A percentile compares a stretch with the other conserved stretches of the same genome.
phyloP scores from a whole-genome alignment of 768 basidiomycete species.

The Galerina marginata region DNA sequence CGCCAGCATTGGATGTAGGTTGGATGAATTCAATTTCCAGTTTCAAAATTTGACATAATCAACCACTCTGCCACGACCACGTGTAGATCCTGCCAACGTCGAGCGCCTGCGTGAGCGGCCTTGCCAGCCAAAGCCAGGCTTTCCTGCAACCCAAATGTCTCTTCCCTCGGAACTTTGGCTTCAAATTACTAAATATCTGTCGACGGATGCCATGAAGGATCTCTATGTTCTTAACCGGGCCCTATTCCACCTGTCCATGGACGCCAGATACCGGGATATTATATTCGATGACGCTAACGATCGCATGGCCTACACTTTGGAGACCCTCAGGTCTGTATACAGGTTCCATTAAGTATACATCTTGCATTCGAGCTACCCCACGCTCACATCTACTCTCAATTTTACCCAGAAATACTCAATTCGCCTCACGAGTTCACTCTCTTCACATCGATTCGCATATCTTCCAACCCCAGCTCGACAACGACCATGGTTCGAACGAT shows the following conservation, averaged over 20 bases:
- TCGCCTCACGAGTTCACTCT: slow-evolving; percentile 1
- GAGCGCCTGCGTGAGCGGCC: too few species aligned
- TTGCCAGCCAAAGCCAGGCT: too few species aligned
- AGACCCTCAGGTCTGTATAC: neutral
- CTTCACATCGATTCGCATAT: neutral
- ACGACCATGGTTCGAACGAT: neutral
- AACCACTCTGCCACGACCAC: too few species aligned
- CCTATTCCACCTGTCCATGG: slow-evolving; percentile 4
- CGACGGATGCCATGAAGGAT: neutral
- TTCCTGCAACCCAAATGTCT: neutral
- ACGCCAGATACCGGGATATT: neutral
- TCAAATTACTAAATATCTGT: neutral
- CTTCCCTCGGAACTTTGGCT: slow-evolving; percentile 8
- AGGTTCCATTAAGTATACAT: neutral
- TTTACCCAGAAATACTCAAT: neutral
- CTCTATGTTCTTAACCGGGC: slow-evolving; percentile 1
- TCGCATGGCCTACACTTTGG: neutral
- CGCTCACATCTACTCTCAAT: neutral
- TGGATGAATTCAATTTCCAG: too few species aligned
- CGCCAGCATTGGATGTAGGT: too few species aligned
- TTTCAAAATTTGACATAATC: too few species aligned
- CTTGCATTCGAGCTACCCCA: neutral
- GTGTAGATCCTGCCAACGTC: too few species aligned
- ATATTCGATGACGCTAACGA: neutral
- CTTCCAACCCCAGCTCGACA: neutral